Conservation (phyloP, 2,329 filamentous ascomycete genomes). For the Grosmannia clavigera region DNA sequence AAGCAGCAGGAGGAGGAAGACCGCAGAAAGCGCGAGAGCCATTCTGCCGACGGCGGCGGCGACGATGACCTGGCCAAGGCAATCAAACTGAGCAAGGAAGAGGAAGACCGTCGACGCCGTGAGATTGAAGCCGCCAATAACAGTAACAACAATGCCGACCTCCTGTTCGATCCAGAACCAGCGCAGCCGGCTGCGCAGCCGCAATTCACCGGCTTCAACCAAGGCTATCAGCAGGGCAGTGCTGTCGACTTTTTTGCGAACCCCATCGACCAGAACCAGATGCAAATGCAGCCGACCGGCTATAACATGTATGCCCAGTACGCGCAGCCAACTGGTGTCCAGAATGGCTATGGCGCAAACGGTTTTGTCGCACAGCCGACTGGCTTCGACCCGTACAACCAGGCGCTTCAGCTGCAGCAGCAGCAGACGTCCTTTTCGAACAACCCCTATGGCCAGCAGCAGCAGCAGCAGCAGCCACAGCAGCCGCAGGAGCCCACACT, state of each 20-base stretch:
- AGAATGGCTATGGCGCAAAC: constrained; percentile 51
- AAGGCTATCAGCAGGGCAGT: constrained; percentile 93
- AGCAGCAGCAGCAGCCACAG: constrained; percentile 32
- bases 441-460: constrained; percentile 24
- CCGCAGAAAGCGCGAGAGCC: constrained; percentile 54
- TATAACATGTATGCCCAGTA: constrained; percentile 44
- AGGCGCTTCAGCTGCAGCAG: constrained; percentile 33
- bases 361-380: constrained; percentile 57
- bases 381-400: constrained; percentile 53
- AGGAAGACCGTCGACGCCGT: constrained; percentile 78
- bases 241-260: constrained; percentile 97
- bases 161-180: constrained; percentile 75
- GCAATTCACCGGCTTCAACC: constrained; percentile 82
- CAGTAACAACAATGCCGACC: constrained; percentile 48
- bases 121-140: constrained; percentile 50
- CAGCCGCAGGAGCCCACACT: constrained; percentile 45
- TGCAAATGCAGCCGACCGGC: constrained; percentile 71
- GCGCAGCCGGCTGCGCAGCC: constrained; percentile 43
- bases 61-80: constrained; percentile 90
- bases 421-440: constrained; percentile 19
- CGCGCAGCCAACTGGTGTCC: constrained; percentile 37
- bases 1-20: constrained; percentile 94
- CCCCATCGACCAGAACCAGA: constrained; percentile 66
- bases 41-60: constrained; percentile 39
- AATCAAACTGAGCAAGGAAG: constrained; percentile 86